phyloP scores from a whole-genome alignment of 73 alveolate species.

The Tetrahymena thermophila region DNA sequence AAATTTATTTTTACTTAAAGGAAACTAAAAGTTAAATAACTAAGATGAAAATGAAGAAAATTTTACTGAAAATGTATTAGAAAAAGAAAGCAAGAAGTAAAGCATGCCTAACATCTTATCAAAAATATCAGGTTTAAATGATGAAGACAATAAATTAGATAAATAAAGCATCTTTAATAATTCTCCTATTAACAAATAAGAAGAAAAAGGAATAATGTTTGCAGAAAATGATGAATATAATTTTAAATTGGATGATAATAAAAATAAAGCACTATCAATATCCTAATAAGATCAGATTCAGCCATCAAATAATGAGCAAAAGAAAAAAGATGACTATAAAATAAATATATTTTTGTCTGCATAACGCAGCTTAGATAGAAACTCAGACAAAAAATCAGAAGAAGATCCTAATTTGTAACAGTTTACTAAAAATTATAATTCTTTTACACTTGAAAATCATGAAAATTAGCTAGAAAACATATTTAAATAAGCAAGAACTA shows the following conservation, averaged over 20 bases:
- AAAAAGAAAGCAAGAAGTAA: background rate
- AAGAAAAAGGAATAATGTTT: background rate
- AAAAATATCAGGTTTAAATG: background rate
- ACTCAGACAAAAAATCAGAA: background rate
- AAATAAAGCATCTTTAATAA: background rate
- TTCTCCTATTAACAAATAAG: background rate
- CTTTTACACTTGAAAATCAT: background rate
- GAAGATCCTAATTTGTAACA: background rate
- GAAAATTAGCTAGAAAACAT: background rate
- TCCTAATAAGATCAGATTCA: no score
- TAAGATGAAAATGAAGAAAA: no score
- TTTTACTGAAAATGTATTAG: background rate
- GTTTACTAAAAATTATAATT: background rate
- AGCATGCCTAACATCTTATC: no score
- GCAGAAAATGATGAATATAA: no score
- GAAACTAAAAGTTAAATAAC: no score
- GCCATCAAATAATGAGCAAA: background rate
- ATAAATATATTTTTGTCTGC: background rate
- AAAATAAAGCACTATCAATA: no score
- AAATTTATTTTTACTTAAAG: no score
- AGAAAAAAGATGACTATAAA: background rate
- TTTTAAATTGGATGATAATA: no score
- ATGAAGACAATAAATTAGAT: background rate
- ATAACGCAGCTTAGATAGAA: background rate
- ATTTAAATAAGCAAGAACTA: background rate